phyloP scores from a whole-genome alignment of 2,329 filamentous ascomycete genomes.

The Pseudocercospora macadamiae region DNA sequence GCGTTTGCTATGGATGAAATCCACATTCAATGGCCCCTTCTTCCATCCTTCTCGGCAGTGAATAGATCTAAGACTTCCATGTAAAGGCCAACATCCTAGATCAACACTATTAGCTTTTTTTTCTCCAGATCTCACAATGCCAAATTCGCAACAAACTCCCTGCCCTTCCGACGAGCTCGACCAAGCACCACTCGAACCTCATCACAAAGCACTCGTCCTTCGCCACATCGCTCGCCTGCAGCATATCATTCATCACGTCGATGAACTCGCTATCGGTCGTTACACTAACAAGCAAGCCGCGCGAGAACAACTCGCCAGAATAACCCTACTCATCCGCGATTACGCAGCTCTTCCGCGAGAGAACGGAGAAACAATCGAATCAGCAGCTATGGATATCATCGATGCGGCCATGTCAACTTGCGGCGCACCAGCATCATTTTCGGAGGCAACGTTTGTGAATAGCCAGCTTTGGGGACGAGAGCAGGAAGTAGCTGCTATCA shows the following conservation, averaged over 20 bases:
- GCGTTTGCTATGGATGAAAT: too few relatives aligned
- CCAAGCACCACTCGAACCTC: constrained; percentile 15
- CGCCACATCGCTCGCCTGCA: constrained; percentile 15
- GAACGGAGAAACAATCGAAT: constrained; percentile 6
- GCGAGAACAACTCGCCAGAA: constrained; percentile 24
- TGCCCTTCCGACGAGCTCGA: not conserved
- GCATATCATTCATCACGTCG: constrained; percentile 13
- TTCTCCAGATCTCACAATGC: too few relatives aligned
- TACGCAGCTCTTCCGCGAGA: not conserved
- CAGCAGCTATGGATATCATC: constrained; percentile 19
- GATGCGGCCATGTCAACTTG: constrained; percentile 18
- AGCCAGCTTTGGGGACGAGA: constrained; percentile 14
- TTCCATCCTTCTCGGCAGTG: too few relatives aligned
- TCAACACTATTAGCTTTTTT: too few relatives aligned
- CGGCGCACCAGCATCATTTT: not conserved
- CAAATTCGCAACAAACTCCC: too few relatives aligned
- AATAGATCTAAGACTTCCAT: too few relatives aligned
- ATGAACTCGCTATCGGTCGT: constrained; percentile 10
- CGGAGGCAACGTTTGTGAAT: constrained; percentile 15
- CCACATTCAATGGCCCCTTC: too few relatives aligned
- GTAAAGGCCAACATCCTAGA: too few relatives aligned
- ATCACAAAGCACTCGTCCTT: constrained; percentile 22
- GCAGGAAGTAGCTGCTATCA: constrained; percentile 21
- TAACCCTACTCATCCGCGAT: constrained; percentile 12
- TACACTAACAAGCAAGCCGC: constrained; percentile 22